These are phyloP conservation scores for Vitis hybrid DNA, from an alignment of 177 flowering plant genomes.

Conservation along the genomic window DNA sequence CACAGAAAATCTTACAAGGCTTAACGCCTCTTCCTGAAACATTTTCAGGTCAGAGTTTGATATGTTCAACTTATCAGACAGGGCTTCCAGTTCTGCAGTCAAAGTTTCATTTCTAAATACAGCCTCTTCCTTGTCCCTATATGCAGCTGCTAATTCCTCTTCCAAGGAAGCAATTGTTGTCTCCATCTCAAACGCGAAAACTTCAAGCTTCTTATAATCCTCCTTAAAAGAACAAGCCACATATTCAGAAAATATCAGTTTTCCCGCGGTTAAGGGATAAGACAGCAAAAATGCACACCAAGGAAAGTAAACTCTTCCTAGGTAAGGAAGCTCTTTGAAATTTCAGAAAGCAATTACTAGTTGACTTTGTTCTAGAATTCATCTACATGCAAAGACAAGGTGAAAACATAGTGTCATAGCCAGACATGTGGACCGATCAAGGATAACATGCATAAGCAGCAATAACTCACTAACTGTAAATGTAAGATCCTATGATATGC, in stretches of 20 bases:
- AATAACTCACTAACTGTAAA: no score
- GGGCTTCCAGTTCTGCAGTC: conserved; percentile 56
- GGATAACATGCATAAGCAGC: no score
- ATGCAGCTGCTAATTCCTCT: conserved; percentile 53
- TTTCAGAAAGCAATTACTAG: no score
- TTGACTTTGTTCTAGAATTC: no score
- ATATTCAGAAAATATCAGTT: neutral
- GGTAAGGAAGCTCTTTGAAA: no score
- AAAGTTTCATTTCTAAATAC: conserved; percentile 47
- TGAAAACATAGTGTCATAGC: no score
- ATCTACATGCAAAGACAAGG: no score
- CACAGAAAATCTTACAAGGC: conserved; percentile 51
- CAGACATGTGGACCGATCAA: no score
- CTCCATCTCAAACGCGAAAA: conserved; percentile 85
- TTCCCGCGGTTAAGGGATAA: neutral
- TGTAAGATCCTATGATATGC: no score
- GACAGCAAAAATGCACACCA: no score
- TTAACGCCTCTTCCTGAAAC: conserved; percentile 58
- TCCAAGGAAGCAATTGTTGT: conserved; percentile 78
- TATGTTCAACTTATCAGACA: conserved; percentile 39
- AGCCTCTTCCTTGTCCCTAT: conserved; percentile 57
- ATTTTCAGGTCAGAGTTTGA: conserved; percentile 42
- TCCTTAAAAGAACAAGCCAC: conserved; percentile 41
- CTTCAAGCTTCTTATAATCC: conserved; percentile 74
- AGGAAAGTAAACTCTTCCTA: no score